Conservation (phyloP, 129 eudicot genomes). For the Mikania micrantha region DNA sequence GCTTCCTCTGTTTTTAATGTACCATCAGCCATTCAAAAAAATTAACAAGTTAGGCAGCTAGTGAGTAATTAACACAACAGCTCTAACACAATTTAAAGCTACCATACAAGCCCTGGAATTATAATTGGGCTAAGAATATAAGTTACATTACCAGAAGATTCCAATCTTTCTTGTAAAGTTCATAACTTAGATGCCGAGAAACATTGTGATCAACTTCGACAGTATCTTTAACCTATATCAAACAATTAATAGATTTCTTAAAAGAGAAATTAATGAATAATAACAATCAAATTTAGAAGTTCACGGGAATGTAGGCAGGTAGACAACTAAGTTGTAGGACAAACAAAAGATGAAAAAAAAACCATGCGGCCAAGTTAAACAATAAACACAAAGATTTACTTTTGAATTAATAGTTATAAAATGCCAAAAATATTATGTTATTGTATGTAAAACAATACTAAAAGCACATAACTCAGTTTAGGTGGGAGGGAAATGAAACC, state of each 20-base stretch:
- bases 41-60: too few species aligned
- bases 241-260: neutral
- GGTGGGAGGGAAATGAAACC: neutral
- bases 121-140: neutral
- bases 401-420: neutral
- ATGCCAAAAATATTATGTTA: neutral
- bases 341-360: neutral
- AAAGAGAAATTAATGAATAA: neutral
- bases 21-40: too few species aligned
- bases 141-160: conserved; percentile 64
- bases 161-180: conserved; percentile 66
- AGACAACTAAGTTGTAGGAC: neutral
- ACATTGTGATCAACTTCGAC: conserved; percentile 94
- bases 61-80: neutral
- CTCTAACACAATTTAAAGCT: neutral
- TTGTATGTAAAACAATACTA: neutral
- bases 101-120: neutral
- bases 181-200: conserved; percentile 70
- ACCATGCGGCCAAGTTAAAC: neutral
- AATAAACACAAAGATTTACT: neutral
- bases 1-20: too few species aligned
- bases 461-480: neutral
- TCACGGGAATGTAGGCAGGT: neutral
- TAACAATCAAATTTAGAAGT: neutral
- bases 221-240: conserved; percentile 78